phyloP scores from a whole-genome alignment of 2,329 filamentous ascomycete genomes.

The Trichophyton schoenleinii region DNA sequence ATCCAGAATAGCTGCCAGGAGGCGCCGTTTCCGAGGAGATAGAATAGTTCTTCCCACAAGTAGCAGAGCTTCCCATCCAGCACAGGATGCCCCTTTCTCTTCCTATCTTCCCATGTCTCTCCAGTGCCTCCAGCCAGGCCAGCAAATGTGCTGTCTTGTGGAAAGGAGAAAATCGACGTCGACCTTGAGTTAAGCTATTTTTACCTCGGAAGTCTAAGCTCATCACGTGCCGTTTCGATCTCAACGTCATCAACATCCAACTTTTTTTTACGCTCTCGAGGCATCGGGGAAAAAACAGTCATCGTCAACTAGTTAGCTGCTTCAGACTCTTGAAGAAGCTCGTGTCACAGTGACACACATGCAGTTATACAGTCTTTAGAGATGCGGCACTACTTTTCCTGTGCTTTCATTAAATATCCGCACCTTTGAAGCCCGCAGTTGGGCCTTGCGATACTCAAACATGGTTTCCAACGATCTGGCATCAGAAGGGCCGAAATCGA shows the following conservation, averaged over 20 bases:
- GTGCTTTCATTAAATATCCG: not conserved
- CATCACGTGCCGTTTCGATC: not conserved
- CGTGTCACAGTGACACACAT: not conserved
- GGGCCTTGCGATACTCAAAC: not conserved
- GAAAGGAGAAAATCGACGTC: not conserved
- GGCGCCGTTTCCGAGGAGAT: not conserved
- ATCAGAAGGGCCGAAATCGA: not conserved
- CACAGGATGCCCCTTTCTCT: not conserved
- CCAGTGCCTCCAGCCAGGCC: not conserved
- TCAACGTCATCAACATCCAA: slow-evolving; percentile 3
- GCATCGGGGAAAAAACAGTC: not conserved
- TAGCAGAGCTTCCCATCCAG: not conserved
- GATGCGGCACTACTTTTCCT: not conserved
- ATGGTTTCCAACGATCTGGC: not conserved
- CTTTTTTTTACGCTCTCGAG: not conserved
- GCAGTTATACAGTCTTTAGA: not conserved
- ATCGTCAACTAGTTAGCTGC: not conserved
- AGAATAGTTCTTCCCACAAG: not conserved
- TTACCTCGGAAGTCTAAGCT: not conserved
- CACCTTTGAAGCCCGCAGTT: not conserved
- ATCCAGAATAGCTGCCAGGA: not conserved
- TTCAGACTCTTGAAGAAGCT: not conserved
- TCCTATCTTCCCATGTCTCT: not conserved
- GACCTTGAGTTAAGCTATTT: not conserved
- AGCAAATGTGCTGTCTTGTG: not conserved